Evolutionary conservation across 768 basidiomycete species (phyloP).

Genomic region (Suillus subluteus): DNA sequence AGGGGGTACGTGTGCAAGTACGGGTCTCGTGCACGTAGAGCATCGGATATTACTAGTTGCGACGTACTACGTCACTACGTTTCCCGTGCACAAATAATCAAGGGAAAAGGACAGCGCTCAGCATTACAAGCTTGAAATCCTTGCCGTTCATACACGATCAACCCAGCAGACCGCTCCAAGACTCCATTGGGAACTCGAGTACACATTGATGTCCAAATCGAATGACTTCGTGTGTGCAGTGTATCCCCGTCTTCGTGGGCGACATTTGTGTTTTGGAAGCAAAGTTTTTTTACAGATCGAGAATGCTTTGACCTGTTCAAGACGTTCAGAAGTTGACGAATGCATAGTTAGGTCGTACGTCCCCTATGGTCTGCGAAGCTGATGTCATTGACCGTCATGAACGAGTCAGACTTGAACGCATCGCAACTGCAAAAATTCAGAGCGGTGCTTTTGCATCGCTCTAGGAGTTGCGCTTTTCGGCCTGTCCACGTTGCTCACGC

Average conservation of each 20-base stretch:
- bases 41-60: background rate
- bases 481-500: background rate
- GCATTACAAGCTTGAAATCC: background rate
- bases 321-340: background rate
- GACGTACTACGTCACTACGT: background rate
- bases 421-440: background rate
- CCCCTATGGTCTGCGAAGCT: background rate
- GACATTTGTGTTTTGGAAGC: conserved; percentile 48
- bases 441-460: background rate
- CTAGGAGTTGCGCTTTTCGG: background rate
- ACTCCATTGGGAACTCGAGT: background rate
- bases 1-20: background rate
- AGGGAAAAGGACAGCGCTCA: background rate
- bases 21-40: background rate
- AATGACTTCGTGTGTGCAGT: conserved; percentile 39
- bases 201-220: background rate
- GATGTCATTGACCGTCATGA: background rate
- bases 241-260: conserved; percentile 89
- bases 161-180: background rate
- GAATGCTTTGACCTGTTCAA: background rate
- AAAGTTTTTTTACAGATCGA: background rate
- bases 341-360: background rate
- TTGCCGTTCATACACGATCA: background rate
- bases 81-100: background rate
- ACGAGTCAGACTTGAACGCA: background rate